Evolutionary conservation across 495 filamentous ascomycete species (phyloP).

Genomic region (Glarea lozoyensis): DNA sequence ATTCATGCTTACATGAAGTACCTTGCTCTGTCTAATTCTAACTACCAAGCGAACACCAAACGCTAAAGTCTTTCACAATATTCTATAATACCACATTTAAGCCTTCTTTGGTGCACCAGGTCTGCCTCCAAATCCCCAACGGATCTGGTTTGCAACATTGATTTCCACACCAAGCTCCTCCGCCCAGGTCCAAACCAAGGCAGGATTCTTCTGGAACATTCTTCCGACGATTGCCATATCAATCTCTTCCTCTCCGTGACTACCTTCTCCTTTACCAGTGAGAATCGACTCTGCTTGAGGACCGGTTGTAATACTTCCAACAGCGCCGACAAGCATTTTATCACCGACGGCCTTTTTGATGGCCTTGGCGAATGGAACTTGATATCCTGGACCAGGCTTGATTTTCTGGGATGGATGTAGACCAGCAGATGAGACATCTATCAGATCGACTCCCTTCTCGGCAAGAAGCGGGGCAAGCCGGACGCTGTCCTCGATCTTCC

Average conservation of each 20-base stretch:
- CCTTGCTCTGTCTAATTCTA: too few relatives aligned
- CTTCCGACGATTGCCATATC: constrained; percentile 56
- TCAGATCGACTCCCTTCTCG: constrained; percentile 48
- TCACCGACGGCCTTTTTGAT: constrained; percentile 57
- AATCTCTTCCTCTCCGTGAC: constrained; percentile 35
- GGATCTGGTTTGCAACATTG: constrained; percentile 56
- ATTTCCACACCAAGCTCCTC: constrained; percentile 58
- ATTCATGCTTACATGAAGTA: too few relatives aligned
- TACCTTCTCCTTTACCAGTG: constrained; percentile 13
- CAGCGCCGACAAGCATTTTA: constrained; percentile 46
- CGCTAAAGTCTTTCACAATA: too few relatives aligned
- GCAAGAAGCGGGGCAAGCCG: constrained; percentile 43
- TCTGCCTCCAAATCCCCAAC: constrained; percentile 59
- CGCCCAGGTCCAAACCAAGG: constrained; percentile 58
- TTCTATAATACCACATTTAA: too few relatives aligned
- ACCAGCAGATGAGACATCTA: constrained; percentile 53
- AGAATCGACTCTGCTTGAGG: constrained; percentile 31
- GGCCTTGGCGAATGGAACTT: constrained; percentile 52
- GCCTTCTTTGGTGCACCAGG: too few relatives aligned
- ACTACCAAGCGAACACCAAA: too few relatives aligned
- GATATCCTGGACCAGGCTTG: constrained; percentile 49
- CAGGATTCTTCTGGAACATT: constrained; percentile 61
- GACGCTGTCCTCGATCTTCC: constrained; percentile 49
- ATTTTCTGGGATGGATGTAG: constrained; percentile 48
- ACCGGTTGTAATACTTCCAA: constrained; percentile 53